phyloP scores from a whole-genome alignment of 1,284 basidiomycete species.

The Ganoderma sinense region DNA sequence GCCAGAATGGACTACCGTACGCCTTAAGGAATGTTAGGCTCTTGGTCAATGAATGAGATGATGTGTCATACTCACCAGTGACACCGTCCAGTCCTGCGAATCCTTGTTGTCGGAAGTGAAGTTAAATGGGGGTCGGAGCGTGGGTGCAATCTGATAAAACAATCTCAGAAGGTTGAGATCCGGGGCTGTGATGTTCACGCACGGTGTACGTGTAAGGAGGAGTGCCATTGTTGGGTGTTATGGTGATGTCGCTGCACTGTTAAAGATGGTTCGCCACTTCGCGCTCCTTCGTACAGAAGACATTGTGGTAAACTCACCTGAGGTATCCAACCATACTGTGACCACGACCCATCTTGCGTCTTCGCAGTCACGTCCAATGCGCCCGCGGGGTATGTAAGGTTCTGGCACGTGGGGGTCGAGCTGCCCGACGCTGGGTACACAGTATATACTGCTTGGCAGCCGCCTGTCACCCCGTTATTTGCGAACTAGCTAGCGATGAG shows the following conservation, averaged over 20 bases:
- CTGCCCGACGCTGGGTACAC: constrained; percentile 50
- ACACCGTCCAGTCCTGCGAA: constrained; percentile 64
- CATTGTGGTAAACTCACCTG: constrained; percentile 45
- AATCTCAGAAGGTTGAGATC: not conserved
- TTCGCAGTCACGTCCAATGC: constrained; percentile 52
- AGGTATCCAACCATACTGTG: constrained; percentile 65
- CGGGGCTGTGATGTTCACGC: constrained; percentile 12
- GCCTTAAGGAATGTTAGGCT: constrained; percentile 37
- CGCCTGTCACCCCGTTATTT: constrained; percentile 60
- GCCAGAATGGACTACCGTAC: constrained; percentile 63
- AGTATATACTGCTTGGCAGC: constrained; percentile 65
- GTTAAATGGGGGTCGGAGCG: constrained; percentile 65
- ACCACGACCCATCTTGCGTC: constrained; percentile 56
- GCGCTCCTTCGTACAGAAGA: no score
- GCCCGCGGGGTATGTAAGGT: constrained; percentile 54
- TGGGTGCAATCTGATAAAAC: constrained; percentile 57
- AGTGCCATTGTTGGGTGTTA: constrained; percentile 62
- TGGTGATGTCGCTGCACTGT: constrained; percentile 62
- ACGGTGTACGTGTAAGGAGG: constrained; percentile 66
- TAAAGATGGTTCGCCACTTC: not conserved
- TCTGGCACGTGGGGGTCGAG: constrained; percentile 48
- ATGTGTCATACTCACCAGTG: constrained; percentile 43
- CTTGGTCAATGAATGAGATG: not conserved
- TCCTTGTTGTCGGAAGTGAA: constrained; percentile 51
- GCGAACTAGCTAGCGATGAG: constrained; percentile 52